These are phyloP conservation scores for Hyaloscypha variabilis DNA, from an alignment of 495 filamentous ascomycete species.

Conservation along the genomic window DNA sequence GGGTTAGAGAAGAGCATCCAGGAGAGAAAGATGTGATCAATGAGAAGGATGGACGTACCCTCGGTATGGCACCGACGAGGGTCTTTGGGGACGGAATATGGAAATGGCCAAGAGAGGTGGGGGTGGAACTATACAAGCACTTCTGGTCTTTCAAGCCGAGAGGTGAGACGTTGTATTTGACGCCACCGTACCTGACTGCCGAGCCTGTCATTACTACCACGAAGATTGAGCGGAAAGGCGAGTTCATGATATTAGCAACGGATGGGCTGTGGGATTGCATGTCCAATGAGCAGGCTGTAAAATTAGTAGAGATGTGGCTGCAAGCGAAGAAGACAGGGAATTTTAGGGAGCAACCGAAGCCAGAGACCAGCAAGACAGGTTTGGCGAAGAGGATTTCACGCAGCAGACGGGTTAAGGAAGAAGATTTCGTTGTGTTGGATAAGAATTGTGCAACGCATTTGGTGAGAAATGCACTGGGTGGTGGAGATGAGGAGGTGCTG, in stretches of 20 bases:
- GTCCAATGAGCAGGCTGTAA: slow-evolving; percentile 60
- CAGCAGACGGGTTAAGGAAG: slow-evolving; percentile 27
- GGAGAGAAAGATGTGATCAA: slow-evolving; percentile 57
- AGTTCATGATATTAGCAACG: slow-evolving; percentile 65
- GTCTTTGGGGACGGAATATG: slow-evolving; percentile 66
- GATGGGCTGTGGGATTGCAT: slow-evolving; percentile 69
- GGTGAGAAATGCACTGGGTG: slow-evolving; percentile 57
- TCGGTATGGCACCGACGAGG: slow-evolving; percentile 58
- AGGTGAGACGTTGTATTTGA: slow-evolving; percentile 34
- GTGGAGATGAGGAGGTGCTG: slow-evolving; percentile 60
- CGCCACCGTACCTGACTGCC: slow-evolving; percentile 69
- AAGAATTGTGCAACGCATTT: slow-evolving; percentile 66
- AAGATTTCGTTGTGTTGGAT: slow-evolving; percentile 53
- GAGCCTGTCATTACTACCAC: slow-evolving; percentile 63
- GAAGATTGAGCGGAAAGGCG: slow-evolving; percentile 45
- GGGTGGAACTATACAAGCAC: slow-evolving; percentile 29
- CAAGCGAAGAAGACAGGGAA: slow-evolving; percentile 32
- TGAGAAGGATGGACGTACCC: slow-evolving; percentile 47
- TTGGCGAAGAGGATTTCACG: not conserved
- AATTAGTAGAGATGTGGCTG: slow-evolving; percentile 50
- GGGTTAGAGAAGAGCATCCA: slow-evolving; percentile 58
- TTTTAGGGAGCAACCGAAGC: not conserved
- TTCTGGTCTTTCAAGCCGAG: slow-evolving; percentile 14
- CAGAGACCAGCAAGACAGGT: not conserved
- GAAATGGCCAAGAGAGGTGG: slow-evolving; percentile 61